A percentile compares a stretch with the other conserved stretches of the same genome.
Evolutionary conservation across 177 flowering plant species (phyloP).

Genomic region (Vitis hybrid): DNA sequence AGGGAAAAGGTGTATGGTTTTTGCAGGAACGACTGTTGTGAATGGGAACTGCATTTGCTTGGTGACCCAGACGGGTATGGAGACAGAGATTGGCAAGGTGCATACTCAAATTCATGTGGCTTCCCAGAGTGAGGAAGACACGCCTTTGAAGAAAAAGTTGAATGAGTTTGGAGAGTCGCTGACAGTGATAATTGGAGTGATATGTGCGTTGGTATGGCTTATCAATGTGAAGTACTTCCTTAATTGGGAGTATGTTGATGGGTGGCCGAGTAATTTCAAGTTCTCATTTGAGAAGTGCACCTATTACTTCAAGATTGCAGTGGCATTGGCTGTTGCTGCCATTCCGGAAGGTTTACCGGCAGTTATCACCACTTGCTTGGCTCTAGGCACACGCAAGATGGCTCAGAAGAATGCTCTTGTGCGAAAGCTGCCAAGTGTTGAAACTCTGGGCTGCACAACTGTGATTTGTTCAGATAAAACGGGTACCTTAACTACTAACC

Average conservation of each 20-base stretch:
- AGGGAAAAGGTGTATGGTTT: conserved; percentile 57
- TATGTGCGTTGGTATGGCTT: conserved; percentile 62
- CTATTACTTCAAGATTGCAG: conserved; percentile 68
- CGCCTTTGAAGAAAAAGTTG: conserved; percentile 66
- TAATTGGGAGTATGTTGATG: conserved; percentile 59
- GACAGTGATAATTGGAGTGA: conserved; percentile 52
- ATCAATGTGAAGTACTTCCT: conserved; percentile 66
- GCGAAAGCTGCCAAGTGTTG: conserved; percentile 80
- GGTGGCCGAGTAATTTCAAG: conserved; percentile 58
- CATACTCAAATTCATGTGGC: conserved; percentile 65
- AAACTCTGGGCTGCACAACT: conserved; percentile 82
- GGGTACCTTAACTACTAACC: conserved; percentile 75
- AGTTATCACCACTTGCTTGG: conserved; percentile 68
- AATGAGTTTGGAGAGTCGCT: conserved; percentile 64
- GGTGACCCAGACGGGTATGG: conserved; percentile 58
- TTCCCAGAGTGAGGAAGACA: conserved; percentile 54
- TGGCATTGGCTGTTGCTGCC: conserved; percentile 74
- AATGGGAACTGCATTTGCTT: conserved; percentile 57
- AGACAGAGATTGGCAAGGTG: conserved; percentile 60
- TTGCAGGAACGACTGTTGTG: conserved; percentile 68
- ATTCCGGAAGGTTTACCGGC: conserved; percentile 76
- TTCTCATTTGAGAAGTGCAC: conserved; percentile 76
- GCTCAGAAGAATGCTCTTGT: conserved; percentile 85
- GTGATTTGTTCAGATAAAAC: conserved; percentile 85
- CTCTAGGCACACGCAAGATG: conserved; percentile 80